Conservation (phyloP, 2,329 filamentous ascomycete genomes). For the Xylaria sp. region DNA sequence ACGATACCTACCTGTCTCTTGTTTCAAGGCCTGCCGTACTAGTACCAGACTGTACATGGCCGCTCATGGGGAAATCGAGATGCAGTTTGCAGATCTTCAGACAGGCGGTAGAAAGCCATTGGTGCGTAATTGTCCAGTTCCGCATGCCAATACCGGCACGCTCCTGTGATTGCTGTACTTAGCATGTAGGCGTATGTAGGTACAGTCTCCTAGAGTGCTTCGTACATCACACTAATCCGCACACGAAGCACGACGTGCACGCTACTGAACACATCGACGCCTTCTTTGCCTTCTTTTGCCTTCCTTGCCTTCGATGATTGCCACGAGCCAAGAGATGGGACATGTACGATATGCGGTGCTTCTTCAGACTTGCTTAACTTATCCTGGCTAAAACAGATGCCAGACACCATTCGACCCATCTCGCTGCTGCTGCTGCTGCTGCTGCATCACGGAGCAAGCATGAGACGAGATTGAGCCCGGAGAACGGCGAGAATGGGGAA, state of each 20-base stretch:
- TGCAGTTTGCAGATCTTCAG: slow-evolving; percentile 16
- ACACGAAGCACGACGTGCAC: not conserved
- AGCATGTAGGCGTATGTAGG: not conserved
- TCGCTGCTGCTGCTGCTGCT: not conserved
- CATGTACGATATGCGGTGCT: not conserved
- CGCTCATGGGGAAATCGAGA: not conserved
- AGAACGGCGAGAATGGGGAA: slow-evolving; percentile 10
- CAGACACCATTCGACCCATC: not conserved
- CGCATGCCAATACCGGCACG: not conserved
- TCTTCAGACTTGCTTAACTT: not conserved
- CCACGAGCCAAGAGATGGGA: not conserved
- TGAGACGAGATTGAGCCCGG: slow-evolving; percentile 1
- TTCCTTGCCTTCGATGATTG: not conserved
- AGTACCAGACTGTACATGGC: not conserved
- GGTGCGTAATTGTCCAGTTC: slow-evolving; percentile 10
- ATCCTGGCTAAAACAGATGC: not conserved
- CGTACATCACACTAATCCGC: not conserved
- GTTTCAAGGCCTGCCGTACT: not conserved
- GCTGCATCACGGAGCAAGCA: slow-evolving; percentile 11
- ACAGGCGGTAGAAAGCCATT: slow-evolving; percentile 8
- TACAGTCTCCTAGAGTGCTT: not conserved
- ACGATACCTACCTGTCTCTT: not conserved
- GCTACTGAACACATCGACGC: not conserved
- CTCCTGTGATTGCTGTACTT: not conserved
- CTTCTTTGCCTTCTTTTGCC: not conserved